Evolutionary conservation across 2,329 filamentous ascomycete genomes (phyloP).

Genomic region (Botrytis fragariae): DNA sequence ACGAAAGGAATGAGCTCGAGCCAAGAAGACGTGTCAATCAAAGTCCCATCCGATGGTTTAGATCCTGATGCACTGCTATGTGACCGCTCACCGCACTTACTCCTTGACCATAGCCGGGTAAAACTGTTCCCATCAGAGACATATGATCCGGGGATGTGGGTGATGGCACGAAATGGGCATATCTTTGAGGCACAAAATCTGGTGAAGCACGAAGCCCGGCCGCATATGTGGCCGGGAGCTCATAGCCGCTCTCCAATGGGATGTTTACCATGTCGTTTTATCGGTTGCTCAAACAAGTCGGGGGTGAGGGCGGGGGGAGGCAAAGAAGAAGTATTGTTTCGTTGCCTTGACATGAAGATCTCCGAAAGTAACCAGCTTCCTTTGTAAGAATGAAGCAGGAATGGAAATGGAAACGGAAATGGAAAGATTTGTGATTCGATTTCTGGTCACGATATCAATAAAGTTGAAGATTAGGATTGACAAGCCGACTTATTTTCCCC

Average conservation of each 20-base stretch:
- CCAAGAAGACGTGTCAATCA: constrained; percentile 16
- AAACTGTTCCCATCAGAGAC: constrained; percentile 14
- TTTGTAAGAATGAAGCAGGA: background rate
- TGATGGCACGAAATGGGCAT: constrained; percentile 7
- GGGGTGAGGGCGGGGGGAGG: background rate
- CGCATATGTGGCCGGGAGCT: constrained; percentile 16
- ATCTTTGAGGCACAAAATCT: constrained; percentile 16
- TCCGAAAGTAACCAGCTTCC: constrained; percentile 4
- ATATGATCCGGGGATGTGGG: constrained; percentile 16
- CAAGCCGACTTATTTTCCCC: background rate
- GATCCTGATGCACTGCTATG: constrained; percentile 3
- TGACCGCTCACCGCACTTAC: constrained; percentile 19
- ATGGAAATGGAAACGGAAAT: background rate
- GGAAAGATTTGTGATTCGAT: constrained; percentile 10
- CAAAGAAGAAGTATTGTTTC: background rate
- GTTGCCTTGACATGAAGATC: constrained; percentile 9
- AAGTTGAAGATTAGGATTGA: background rate
- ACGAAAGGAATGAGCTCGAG: background rate
- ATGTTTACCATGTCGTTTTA: constrained; percentile 10
- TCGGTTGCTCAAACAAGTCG: constrained; percentile 12
- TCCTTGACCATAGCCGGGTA: constrained; percentile 11
- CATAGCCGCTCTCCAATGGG: constrained; percentile 19
- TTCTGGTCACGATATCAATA: background rate
- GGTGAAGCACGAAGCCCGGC: constrained; percentile 10
- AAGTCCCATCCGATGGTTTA: constrained; percentile 1